Evolutionary conservation across 495 filamentous ascomycete genomes (phyloP), one percentile per base, ranked within the genome.

Genomic region (Aspergillus sclerotioniger): DNA sequence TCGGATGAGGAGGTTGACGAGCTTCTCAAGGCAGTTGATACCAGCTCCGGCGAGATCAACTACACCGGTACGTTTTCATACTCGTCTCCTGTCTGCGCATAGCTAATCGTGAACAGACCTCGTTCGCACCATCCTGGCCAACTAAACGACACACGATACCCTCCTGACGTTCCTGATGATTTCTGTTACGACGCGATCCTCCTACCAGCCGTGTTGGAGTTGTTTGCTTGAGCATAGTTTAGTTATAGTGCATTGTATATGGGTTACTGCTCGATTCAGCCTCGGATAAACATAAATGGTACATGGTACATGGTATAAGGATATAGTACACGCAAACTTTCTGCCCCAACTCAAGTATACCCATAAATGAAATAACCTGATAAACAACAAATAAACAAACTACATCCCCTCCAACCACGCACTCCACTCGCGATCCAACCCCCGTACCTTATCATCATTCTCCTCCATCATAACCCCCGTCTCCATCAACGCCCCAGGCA

Each of bases 1-100:
- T 91, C 90, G 61, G 92, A 98, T 65, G 93, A 96, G 45, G 94
- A 98, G 77, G 94, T 98, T 41, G 92, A 98, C 68, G 94, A 98
- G 82, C 80, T 98, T 66, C 83, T 98, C 69, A 98, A 98, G 85
- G 91, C 90, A 3, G 92, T 97, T 60, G 92, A 98, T 68, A 92
- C 91, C 56, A 91, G 86, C 72, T 91, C 86, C 54, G 93, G 92
- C 58, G 91, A 97, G 81, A 89, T 98, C 74, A 96, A 98, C 77
- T 98, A 98, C 73, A 92, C 87, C 46, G 92, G 91, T 93, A 79
- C 58, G 81, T 74, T 37, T 57, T 35, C 19, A 21, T 31, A 33
- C 8, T 41, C 5, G 10, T 29, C 33, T 3, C 10, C 12, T 28
- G 21, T 53, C 17, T 9, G 2, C 9, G 17, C 16, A 29, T 19